These are phyloP conservation scores for Leucaena leucocephala DNA, from an alignment of 306 rosid species.

Conservation along the genomic window DNA sequence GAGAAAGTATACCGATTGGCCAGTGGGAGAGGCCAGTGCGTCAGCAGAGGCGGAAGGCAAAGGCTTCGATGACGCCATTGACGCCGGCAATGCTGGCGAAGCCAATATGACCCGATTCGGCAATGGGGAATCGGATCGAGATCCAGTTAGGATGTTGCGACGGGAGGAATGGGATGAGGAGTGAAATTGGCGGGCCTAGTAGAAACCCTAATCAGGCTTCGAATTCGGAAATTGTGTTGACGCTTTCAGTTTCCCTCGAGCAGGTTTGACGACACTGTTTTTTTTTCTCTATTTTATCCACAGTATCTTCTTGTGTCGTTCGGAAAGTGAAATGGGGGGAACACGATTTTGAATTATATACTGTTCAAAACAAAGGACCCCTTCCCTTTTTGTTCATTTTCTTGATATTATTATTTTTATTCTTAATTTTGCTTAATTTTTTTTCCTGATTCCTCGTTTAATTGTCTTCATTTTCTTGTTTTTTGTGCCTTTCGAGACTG, in stretches of 20 bases:
- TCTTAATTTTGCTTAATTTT: background rate
- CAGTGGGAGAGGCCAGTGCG: constrained; percentile 45
- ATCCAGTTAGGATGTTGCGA: constrained; percentile 31
- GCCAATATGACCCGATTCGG: constrained; percentile 40
- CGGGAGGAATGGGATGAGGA: constrained; percentile 20
- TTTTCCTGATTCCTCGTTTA: background rate
- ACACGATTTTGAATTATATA: constrained; percentile 53
- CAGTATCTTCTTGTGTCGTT: background rate
- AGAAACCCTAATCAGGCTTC: constrained; percentile 58
- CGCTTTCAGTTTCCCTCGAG: constrained; percentile 27
- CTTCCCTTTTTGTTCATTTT: background rate
- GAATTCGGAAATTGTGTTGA: constrained; percentile 27
- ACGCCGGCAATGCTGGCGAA: constrained; percentile 37
- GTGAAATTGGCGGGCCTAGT: constrained; percentile 50
- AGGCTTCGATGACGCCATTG: constrained; percentile 68
- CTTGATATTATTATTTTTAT: background rate
- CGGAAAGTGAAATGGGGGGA: constrained; percentile 37
- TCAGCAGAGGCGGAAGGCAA: constrained; percentile 41
- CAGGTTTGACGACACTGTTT: constrained; percentile 8
- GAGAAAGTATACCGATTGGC: constrained; percentile 41
- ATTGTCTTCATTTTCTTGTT: background rate
- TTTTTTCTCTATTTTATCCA: background rate
- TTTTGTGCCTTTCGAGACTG: background rate
- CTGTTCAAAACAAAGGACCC: constrained; percentile 7
- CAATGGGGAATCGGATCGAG: constrained; percentile 49